Evolutionary conservation across 2,329 filamentous ascomycete genomes (phyloP), one percentile per base, ranked within the genome.

Genomic region (Colletotrichum sojae): DNA sequence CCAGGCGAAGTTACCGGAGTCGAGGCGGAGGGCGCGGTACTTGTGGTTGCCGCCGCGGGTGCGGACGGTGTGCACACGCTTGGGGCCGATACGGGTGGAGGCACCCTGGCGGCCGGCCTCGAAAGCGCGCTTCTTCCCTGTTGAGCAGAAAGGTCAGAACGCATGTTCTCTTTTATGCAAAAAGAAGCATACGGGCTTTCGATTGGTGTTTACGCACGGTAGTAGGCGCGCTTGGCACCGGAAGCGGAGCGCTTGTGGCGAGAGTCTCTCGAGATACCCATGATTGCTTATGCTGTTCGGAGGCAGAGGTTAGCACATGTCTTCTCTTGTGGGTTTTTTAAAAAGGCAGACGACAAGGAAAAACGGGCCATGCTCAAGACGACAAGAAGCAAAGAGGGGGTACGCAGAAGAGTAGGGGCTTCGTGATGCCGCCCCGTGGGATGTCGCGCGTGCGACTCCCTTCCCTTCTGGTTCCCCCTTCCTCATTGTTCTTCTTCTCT

Each of bases 191-290:
- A 91, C 89, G 89, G 89, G 89, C 88, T 90, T 90, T 89, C 88
- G 88, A 87, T 77, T 76, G 31, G 73, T 82, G 78, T 85, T 43
- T 82, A 92, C 90, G 88, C 88, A 91, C 93, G 91, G 91, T 95
- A 96, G 88, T 91, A 92, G 87, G 93, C 89, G 85, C 93, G 92
- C 93, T 99, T 99, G 83, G 97, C 96, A 90, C 96, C 97, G 85
- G 97, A 93, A 86, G 95, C 95, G 87, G 94, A 95, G 89, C 96
- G 95, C 93, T 99, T 99, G 92, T 99, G 96, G 89, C 96, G 94
- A 85, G 94, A 97, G 89, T 98, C 95, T 89, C 96, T 94, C 88
- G 95, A 98, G 89, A 99, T 98, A 99, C 96, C 93, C 93, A 95
- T 95, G 88, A 91, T 93, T 92, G 91, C 91, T 87, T 87, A 88